phyloP scores from a whole-genome alignment of 805 yeast species.

The Candida sonorensis region DNA sequence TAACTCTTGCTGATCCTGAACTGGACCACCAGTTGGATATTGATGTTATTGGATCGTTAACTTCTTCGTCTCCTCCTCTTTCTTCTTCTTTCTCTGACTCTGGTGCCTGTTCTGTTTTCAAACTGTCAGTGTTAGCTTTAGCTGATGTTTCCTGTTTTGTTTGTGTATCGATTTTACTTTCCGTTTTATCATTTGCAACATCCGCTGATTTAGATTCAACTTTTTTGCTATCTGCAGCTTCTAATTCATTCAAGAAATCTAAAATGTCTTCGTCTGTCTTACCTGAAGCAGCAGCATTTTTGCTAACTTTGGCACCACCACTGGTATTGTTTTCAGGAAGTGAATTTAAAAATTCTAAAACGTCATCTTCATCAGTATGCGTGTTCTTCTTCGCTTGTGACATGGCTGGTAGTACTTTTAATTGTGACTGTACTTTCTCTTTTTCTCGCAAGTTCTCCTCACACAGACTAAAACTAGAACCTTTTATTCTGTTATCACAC shows the following conservation, averaged over 20 bases:
- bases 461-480: no score
- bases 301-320: no score
- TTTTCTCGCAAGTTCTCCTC: no score
- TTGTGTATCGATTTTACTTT: background rate
- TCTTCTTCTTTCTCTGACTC: conserved; percentile 1
- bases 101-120: background rate
- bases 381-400: conserved; percentile 8
- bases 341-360: conserved; percentile 72
- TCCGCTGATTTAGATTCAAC: conserved; percentile 1
- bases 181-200: conserved; percentile 4
- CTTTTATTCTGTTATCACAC: no score
- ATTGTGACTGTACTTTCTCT: no score
- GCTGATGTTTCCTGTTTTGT: conserved; percentile 1
- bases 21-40: conserved; percentile 71
- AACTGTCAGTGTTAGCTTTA: conserved; percentile 1
- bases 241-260: conserved; percentile 62
- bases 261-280: conserved; percentile 46
- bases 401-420: no score
- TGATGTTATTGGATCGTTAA: conserved; percentile 56
- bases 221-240: conserved; percentile 41
- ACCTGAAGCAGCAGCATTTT: conserved; percentile 12
- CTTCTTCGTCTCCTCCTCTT: conserved; percentile 6
- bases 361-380: conserved; percentile 62
- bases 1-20: conserved; percentile 60
- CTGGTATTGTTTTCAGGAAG: conserved; percentile 48